Evolutionary conservation across 2,329 filamentous ascomycete species (phyloP).

Genomic region (Colletotrichum phormii): DNA sequence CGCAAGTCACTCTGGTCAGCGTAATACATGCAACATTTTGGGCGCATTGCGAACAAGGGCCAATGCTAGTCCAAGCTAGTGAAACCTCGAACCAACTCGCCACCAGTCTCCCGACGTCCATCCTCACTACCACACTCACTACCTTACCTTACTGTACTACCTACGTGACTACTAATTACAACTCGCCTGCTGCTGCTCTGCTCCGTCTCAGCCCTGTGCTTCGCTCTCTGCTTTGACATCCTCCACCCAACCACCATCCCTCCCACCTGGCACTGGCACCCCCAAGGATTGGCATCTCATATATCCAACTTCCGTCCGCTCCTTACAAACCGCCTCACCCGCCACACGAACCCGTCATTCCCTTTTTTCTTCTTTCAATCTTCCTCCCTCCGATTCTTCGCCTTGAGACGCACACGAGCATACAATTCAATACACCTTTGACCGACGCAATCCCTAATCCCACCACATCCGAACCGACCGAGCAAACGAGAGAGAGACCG

Average conservation of each 20-base stretch:
- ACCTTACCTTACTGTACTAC: no score
- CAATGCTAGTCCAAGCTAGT: constrained; percentile 32
- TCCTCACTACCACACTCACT: not conserved
- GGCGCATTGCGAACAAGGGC: constrained; percentile 31
- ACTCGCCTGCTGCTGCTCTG: not conserved
- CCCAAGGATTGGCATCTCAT: constrained; percentile 1
- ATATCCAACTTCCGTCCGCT: constrained; percentile 21
- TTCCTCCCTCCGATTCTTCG: not conserved
- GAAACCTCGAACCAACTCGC: constrained; percentile 36
- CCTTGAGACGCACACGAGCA: not conserved
- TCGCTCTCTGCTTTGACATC: constrained; percentile 23
- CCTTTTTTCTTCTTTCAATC: not conserved
- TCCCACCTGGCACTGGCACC: not conserved
- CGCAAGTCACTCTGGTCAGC: not conserved
- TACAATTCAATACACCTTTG: not conserved
- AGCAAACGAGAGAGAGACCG: not conserved
- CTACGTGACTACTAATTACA: not conserved
- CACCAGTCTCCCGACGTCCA: constrained; percentile 21
- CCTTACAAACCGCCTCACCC: not conserved
- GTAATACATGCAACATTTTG: not conserved
- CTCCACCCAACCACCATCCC: constrained; percentile 1
- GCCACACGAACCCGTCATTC: not conserved
- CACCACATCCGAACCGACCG: constrained; percentile 4
- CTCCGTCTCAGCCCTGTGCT: constrained; percentile 33
- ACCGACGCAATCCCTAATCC: not conserved